These are phyloP conservation scores for Trichoderma cornu-damae DNA, from an alignment of 2,329 filamentous ascomycete species.

Conservation along the genomic window DNA sequence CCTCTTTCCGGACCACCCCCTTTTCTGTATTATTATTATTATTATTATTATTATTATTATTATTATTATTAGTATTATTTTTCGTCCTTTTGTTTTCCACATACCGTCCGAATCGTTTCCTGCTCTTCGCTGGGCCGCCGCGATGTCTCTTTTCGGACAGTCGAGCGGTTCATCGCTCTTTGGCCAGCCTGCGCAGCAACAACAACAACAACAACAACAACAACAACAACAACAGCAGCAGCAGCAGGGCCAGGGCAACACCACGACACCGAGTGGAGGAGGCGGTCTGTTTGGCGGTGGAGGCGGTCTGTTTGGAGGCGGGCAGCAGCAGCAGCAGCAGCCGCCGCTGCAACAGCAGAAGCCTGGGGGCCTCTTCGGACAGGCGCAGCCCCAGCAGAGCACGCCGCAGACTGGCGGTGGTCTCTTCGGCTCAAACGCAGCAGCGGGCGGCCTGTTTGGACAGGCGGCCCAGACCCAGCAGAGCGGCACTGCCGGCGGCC, in stretches of 20 bases:
- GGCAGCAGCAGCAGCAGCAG: slow-evolving; percentile 21
- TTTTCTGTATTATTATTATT: slow-evolving; percentile 6
- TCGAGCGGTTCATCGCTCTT: slow-evolving; percentile 23
- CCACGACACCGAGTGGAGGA: slow-evolving; percentile 18
- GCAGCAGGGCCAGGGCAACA: slow-evolving; percentile 16
- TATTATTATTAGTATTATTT: too few species aligned
- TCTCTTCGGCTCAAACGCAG: slow-evolving; percentile 29
- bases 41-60: too few species aligned
- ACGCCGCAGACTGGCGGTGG: slow-evolving; percentile 24
- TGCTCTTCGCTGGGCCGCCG: slow-evolving; percentile 1
- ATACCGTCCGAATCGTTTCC: neutral
- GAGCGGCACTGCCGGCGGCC: slow-evolving; percentile 19
- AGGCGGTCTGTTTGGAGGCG: slow-evolving; percentile 21
- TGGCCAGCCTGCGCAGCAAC: slow-evolving; percentile 22
- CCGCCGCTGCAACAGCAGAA: slow-evolving; percentile 20
- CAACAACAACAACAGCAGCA: slow-evolving; percentile 21
- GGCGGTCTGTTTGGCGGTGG: slow-evolving; percentile 22
- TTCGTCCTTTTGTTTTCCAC: slow-evolving; percentile 7
- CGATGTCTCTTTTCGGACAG: slow-evolving; percentile 36
- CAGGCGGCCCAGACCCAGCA: slow-evolving; percentile 24
- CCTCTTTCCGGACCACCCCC: slow-evolving; percentile 14
- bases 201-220: slow-evolving; percentile 19
- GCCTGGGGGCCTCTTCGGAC: slow-evolving; percentile 19
- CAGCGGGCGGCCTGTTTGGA: slow-evolving; percentile 25
- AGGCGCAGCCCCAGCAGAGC: slow-evolving; percentile 19